These are phyloP conservation scores for Cyberlindnera subsufficiens DNA, from an alignment of 805 yeast species.

Conservation along the genomic window DNA sequence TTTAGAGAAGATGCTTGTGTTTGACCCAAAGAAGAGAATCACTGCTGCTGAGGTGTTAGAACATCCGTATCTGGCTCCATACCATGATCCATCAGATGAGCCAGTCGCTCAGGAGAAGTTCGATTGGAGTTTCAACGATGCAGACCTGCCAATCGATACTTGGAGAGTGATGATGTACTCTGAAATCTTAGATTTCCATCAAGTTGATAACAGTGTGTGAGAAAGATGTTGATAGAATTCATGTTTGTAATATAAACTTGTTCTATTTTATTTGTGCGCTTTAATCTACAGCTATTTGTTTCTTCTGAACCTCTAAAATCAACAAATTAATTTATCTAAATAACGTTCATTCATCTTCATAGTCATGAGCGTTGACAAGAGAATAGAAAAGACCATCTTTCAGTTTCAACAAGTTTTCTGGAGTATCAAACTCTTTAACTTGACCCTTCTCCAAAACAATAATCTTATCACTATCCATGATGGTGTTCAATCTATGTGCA, in stretches of 20 bases:
- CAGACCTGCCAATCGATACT: constrained; percentile 94
- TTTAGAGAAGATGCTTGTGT: constrained; percentile 83
- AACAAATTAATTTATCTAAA: no score
- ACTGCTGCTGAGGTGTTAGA: constrained; percentile 86
- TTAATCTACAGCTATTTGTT: neutral
- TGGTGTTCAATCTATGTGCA: constrained; percentile 81
- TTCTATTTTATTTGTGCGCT: neutral
- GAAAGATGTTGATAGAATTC: no score
- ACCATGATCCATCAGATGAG: constrained; percentile 96
- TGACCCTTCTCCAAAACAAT: constrained; percentile 71
- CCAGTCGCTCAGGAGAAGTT: constrained; percentile 89
- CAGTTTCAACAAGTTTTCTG: constrained; percentile 57
- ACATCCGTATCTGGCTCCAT: constrained; percentile 90
- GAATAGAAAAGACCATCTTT: constrained; percentile 70
- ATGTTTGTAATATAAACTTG: no score
- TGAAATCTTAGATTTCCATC: constrained; percentile 94
- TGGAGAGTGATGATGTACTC: constrained; percentile 99
- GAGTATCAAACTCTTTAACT: constrained; percentile 73
- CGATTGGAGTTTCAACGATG: constrained; percentile 98
- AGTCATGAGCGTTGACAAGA: constrained; percentile 53
- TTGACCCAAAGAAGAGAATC: constrained; percentile 91
- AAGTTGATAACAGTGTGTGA: constrained; percentile 37
- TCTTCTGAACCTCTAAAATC: neutral
- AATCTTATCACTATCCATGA: constrained; percentile 74
- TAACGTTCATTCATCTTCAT: constrained; percentile 3